A percentile compares a stretch with the other conserved stretches of the same genome.
Evolutionary conservation across 1,139 yeast species (phyloP).

Genomic region (Pichia sorboxylosa): DNA sequence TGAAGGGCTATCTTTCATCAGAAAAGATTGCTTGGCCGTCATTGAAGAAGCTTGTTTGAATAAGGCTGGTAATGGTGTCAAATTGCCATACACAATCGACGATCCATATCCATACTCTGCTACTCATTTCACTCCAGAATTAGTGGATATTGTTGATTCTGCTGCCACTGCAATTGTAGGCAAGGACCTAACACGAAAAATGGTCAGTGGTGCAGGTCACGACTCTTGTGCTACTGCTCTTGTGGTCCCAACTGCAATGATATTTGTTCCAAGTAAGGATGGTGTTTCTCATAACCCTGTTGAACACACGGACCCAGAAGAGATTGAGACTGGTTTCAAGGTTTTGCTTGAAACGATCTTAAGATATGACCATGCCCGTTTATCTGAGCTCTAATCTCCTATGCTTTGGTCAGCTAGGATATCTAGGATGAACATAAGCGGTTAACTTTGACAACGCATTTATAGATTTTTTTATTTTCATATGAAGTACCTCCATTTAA

Average conservation of each 20-base stretch:
- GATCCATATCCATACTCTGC: constrained; percentile 49
- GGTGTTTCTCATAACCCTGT: constrained; percentile 64
- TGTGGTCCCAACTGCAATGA: constrained; percentile 60
- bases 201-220: constrained; percentile 65
- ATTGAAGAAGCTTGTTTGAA: constrained; percentile 24
- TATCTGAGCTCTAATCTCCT: constrained; percentile 1
- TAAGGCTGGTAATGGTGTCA: constrained; percentile 28
- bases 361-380: constrained; percentile 34
- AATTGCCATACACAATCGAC: constrained; percentile 31
- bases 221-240: constrained; percentile 52
- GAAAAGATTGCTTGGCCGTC: constrained; percentile 30
- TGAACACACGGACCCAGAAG: constrained; percentile 54
- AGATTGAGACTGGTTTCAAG: constrained; percentile 46
- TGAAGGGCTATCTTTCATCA: constrained; percentile 29
- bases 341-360: constrained; percentile 49
- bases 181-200: constrained; percentile 29
- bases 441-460: too few relatives aligned
- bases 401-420: too few relatives aligned
- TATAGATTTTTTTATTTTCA: too few relatives aligned
- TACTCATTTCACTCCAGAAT: constrained; percentile 39
- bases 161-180: constrained; percentile 43
- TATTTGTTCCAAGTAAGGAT: constrained; percentile 58
- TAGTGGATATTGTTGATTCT: constrained; percentile 39
- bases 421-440: too few relatives aligned
- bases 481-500: too few relatives aligned